Conservation (phyloP, 139 green algal species). For the Chlorella vulgaris region DNA sequence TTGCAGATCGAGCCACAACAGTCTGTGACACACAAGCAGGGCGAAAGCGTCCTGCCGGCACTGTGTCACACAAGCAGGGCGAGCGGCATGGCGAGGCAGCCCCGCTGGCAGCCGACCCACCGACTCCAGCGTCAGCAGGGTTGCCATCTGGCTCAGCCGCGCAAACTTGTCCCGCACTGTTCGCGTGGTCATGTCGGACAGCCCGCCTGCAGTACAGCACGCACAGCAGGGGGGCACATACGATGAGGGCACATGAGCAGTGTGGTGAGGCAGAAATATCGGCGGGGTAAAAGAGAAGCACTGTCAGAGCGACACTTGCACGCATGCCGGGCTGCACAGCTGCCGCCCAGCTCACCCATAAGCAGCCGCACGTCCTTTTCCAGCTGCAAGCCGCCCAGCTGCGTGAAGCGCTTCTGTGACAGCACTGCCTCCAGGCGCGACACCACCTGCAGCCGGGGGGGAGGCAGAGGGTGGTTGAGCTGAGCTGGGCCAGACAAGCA, state of each 20-base stretch:
- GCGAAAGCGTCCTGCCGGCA: background rate
- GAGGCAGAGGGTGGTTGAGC: background rate
- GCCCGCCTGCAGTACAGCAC: constrained; percentile 15
- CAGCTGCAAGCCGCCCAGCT: constrained; percentile 93
- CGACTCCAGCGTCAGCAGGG: constrained; percentile 86
- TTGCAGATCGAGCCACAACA: too few relatives aligned
- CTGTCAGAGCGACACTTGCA: too few relatives aligned
- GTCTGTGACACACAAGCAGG: background rate
- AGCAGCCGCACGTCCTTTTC: constrained; percentile 85
- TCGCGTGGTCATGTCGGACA: constrained; percentile 75
- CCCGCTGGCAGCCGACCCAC: constrained; percentile 13
- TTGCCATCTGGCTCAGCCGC: constrained; percentile 85
- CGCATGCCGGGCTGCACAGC: background rate
- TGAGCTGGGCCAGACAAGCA: too few relatives aligned
- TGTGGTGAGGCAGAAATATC: too few relatives aligned
- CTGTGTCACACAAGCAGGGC: background rate
- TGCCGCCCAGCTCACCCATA: constrained; percentile 42
- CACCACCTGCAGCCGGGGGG: constrained; percentile 41
- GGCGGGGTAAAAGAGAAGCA: too few relatives aligned
- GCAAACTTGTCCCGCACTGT: constrained; percentile 95
- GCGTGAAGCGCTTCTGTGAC: constrained; percentile 88
- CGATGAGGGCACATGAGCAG: too few relatives aligned
- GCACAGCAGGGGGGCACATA: too few relatives aligned
- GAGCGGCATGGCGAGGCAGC: background rate
- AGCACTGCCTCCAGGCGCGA: constrained; percentile 83